Conservation (phyloP, 2,329 filamentous ascomycete genomes). For the Talaromyces sp. region DNA sequence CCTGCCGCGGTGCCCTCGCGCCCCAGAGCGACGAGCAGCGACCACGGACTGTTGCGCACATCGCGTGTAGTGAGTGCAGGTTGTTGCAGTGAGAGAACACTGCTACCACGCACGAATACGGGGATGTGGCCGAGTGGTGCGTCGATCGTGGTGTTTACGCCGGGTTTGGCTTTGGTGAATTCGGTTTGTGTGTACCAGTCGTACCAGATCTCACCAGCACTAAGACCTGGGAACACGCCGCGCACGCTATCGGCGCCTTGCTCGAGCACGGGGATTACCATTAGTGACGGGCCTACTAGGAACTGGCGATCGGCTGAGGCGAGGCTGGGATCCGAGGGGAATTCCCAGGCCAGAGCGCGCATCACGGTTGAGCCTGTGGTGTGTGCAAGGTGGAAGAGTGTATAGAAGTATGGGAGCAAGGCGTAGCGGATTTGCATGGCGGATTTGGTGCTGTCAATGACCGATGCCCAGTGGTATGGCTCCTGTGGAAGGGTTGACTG, state of each 20-base stretch:
- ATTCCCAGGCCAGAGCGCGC: conserved; percentile 70
- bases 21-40: conserved; percentile 60
- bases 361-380: conserved; percentile 65
- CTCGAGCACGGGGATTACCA: conserved; percentile 63
- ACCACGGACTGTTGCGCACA: conserved; percentile 62
- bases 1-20: conserved; percentile 54
- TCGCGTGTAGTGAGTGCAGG: conserved; percentile 63
- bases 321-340: conserved; percentile 65
- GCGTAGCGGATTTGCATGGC: conserved; percentile 69
- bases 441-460: conserved; percentile 58
- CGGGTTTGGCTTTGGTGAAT: conserved; percentile 45
- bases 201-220: conserved; percentile 62
- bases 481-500: conserved; percentile 62
- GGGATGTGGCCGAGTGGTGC: conserved; percentile 67
- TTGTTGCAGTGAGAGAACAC: conserved; percentile 63
- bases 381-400: conserved; percentile 64
- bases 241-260: conserved; percentile 59
- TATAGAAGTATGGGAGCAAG: conserved; percentile 72
- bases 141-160: conserved; percentile 56
- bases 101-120: conserved; percentile 65
- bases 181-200: conserved; percentile 70
- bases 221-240: conserved; percentile 65
- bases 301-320: conserved; percentile 67
- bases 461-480: conserved; percentile 65
- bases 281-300: conserved; percentile 60